Conservation (phyloP, 1,284 basidiomycete species). For the Exobasidium rhododendri region DNA sequence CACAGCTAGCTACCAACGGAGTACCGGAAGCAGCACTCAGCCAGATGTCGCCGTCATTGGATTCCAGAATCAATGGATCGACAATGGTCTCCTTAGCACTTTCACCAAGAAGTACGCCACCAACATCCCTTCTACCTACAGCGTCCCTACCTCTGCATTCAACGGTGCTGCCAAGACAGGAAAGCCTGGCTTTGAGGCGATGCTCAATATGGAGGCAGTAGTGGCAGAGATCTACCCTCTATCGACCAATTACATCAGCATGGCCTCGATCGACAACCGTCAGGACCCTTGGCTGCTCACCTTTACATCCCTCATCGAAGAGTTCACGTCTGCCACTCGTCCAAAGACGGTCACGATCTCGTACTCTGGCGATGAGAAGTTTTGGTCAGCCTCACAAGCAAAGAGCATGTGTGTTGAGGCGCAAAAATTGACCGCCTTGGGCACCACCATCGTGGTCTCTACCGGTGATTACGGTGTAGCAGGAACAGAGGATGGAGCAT, state of each 20-base stretch:
- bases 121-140: constrained; percentile 13
- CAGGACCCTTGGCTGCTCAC: constrained; percentile 20
- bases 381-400: constrained; percentile 15
- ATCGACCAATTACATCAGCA: constrained; percentile 14
- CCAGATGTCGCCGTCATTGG: neutral
- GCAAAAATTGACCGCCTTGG: constrained; percentile 3
- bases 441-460: constrained; percentile 22
- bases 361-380: constrained; percentile 15
- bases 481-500: neutral
- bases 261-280: constrained; percentile 11
- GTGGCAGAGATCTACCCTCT: constrained; percentile 18
- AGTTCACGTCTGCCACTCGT: neutral
- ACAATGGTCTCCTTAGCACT: neutral
- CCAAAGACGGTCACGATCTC: constrained; percentile 18
- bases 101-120: constrained; percentile 17
- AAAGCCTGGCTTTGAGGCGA: constrained; percentile 21
- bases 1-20: neutral
- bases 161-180: constrained; percentile 17
- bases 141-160: constrained; percentile 3
- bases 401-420: constrained; percentile 18
- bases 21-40: neutral
- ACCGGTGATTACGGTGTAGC: constrained; percentile 21
- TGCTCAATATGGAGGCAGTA: constrained; percentile 20
- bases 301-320: constrained; percentile 8
- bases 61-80: neutral